phyloP scores from a whole-genome alignment of 2,329 filamentous ascomycete genomes.

The Moelleriella libera region DNA sequence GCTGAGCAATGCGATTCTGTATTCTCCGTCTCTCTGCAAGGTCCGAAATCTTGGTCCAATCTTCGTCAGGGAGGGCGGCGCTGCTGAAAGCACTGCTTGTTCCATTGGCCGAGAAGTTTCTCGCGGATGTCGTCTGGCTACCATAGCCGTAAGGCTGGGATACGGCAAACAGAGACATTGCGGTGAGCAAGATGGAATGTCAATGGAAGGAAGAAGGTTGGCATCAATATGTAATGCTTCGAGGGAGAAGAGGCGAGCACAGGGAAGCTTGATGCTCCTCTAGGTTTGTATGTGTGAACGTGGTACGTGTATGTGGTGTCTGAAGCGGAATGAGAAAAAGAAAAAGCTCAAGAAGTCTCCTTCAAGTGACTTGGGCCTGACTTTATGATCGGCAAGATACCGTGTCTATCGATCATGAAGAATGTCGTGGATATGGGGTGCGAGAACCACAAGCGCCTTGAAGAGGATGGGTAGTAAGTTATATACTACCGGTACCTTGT shows the following conservation, averaged over 20 bases:
- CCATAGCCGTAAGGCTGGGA: slow-evolving; percentile 20
- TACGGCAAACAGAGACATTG: slow-evolving; percentile 17
- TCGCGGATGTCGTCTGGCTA: slow-evolving; percentile 25
- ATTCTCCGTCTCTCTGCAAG: slow-evolving; percentile 86
- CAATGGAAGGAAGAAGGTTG: no score
- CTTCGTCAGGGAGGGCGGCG: slow-evolving; percentile 89
- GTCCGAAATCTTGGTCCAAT: slow-evolving; percentile 98
- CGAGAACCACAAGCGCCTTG: background rate
- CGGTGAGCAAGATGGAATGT: no score
- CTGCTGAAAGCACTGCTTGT: slow-evolving; percentile 92
- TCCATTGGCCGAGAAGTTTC: slow-evolving; percentile 58
- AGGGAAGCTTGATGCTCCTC: no score
- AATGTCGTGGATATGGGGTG: background rate
- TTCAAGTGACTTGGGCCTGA: no score
- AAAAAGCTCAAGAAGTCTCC: no score
- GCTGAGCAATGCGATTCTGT: slow-evolving; percentile 94
- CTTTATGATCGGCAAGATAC: no score
- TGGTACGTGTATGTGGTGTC: background rate
- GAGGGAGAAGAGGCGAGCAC: no score
- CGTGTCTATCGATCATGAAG: no score
- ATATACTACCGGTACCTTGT: background rate
- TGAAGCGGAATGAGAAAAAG: no score
- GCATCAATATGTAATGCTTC: no score
- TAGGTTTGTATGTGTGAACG: background rate
- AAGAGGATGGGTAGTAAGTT: slow-evolving; percentile 3